Conservation (phyloP, 768 basidiomycete species). For the Gymnopilus junonius region DNA sequence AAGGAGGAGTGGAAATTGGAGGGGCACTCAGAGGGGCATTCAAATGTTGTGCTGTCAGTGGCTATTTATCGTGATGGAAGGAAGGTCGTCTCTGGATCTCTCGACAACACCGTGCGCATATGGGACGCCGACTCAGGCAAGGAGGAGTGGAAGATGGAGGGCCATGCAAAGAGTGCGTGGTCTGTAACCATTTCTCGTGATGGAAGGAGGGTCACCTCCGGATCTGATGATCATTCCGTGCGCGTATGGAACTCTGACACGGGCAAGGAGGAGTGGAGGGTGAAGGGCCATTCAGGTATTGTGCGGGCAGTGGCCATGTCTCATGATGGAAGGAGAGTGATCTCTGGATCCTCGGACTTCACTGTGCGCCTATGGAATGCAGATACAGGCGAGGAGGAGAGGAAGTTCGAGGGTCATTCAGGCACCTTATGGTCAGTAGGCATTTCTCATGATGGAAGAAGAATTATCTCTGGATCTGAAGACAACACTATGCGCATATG, state of each 20-base stretch:
- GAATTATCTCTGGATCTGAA: background rate
- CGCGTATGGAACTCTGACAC: background rate
- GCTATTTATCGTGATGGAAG: slow-evolving; percentile 25
- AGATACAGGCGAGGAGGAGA: slow-evolving; percentile 5
- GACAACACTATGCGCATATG: background rate
- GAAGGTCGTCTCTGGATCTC: no score
- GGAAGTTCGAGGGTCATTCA: slow-evolving; percentile 3
- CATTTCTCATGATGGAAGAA: background rate
- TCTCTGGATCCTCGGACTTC: slow-evolving; percentile 25
- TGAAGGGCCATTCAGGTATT: slow-evolving; percentile 4
- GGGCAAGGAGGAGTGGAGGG: background rate
- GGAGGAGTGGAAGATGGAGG: background rate
- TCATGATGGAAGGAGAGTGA: slow-evolving; percentile 25
- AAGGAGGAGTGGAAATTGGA: background rate
- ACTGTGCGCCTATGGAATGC: slow-evolving; percentile 30
- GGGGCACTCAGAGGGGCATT: slow-evolving; percentile 22
- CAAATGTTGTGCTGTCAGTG: slow-evolving; percentile 14
- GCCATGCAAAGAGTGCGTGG: background rate
- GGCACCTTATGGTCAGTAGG: background rate
- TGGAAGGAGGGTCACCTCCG: background rate
- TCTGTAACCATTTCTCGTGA: background rate
- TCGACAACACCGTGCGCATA: no score
- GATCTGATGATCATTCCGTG: background rate
- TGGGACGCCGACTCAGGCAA: no score
- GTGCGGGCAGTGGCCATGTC: slow-evolving; percentile 25